These are phyloP conservation scores for Blastocystis sp. DNA, from an alignment of 352 stramenopile genomes.

Conservation along the genomic window DNA sequence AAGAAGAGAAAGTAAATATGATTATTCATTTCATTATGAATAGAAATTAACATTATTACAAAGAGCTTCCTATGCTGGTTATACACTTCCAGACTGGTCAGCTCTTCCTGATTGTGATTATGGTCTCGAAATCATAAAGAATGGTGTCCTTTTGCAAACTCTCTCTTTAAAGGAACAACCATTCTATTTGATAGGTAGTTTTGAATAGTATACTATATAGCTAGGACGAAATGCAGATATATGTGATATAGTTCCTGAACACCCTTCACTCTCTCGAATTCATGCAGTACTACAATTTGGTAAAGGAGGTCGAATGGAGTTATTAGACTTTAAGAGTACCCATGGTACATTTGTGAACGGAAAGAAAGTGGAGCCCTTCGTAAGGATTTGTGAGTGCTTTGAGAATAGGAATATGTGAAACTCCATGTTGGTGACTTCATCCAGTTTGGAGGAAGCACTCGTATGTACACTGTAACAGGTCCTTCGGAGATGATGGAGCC, in stretches of 20 bases:
- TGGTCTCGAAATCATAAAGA: constrained; percentile 49
- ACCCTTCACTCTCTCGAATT: constrained; percentile 59
- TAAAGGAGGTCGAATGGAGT: constrained; percentile 29
- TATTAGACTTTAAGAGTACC: constrained; percentile 46
- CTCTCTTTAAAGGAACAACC: constrained; percentile 8
- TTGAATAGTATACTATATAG: background rate
- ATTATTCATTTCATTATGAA: background rate
- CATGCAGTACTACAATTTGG: constrained; percentile 58
- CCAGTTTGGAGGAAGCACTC: constrained; percentile 52
- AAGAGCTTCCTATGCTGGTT: constrained; percentile 9
- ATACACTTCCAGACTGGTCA: constrained; percentile 39
- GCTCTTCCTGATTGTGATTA: background rate
- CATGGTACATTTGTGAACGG: constrained; percentile 62
- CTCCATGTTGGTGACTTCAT: constrained; percentile 49
- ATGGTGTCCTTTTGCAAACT: background rate
- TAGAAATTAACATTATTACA: background rate
- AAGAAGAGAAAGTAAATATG: too few species aligned
- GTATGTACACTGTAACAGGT: constrained; percentile 50
- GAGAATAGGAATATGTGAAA: background rate
- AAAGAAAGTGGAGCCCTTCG: constrained; percentile 34
- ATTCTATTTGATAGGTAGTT: constrained; percentile 45
- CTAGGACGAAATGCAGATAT: constrained; percentile 56
- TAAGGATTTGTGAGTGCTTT: background rate
- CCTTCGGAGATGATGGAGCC: constrained; percentile 9
- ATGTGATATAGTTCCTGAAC: constrained; percentile 61